These are phyloP conservation scores for Castanea mollissima DNA, from an alignment of 306 rosid species.

Conservation along the genomic window DNA sequence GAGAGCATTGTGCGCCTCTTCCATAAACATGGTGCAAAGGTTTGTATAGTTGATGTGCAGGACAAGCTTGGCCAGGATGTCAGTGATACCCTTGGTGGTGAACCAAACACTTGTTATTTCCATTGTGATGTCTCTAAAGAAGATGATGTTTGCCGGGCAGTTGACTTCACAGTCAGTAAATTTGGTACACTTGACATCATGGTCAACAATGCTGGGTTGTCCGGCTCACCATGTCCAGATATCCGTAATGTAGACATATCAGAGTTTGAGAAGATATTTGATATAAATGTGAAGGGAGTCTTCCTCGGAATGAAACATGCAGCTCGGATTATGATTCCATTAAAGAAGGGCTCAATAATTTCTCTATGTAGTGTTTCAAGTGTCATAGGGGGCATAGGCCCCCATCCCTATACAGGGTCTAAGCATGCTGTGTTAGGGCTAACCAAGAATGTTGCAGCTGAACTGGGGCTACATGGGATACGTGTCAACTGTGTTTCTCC, in stretches of 20 bases:
- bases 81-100: slow-evolving; percentile 42
- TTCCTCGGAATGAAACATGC: slow-evolving; percentile 89
- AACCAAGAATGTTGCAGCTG: slow-evolving; percentile 79
- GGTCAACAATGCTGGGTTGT: slow-evolving; percentile 82
- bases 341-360: slow-evolving; percentile 70
- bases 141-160: slow-evolving; percentile 53
- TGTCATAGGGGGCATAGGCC: slow-evolving; percentile 47
- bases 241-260: slow-evolving; percentile 56
- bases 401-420: slow-evolving; percentile 75
- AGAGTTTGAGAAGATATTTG: slow-evolving; percentile 73
- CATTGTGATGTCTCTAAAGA: slow-evolving; percentile 73
- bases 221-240: slow-evolving; percentile 66
- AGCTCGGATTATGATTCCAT: slow-evolving; percentile 64
- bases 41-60: slow-evolving; percentile 73
- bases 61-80: slow-evolving; percentile 63
- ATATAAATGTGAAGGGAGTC: slow-evolving; percentile 71
- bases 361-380: slow-evolving; percentile 63
- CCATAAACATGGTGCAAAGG: slow-evolving; percentile 74
- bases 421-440: slow-evolving; percentile 82
- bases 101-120: slow-evolving; percentile 30
- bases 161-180: slow-evolving; percentile 47
- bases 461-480: slow-evolving; percentile 61
- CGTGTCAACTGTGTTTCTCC: slow-evolving; percentile 78
- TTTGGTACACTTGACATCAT: slow-evolving; percentile 81
- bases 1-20: slow-evolving; percentile 73